A percentile compares a stretch with the other conserved stretches of the same genome.
These are phyloP conservation scores for Mallotus repandus DNA, from an alignment of 441 rosid genomes.

Conservation along the genomic window DNA sequence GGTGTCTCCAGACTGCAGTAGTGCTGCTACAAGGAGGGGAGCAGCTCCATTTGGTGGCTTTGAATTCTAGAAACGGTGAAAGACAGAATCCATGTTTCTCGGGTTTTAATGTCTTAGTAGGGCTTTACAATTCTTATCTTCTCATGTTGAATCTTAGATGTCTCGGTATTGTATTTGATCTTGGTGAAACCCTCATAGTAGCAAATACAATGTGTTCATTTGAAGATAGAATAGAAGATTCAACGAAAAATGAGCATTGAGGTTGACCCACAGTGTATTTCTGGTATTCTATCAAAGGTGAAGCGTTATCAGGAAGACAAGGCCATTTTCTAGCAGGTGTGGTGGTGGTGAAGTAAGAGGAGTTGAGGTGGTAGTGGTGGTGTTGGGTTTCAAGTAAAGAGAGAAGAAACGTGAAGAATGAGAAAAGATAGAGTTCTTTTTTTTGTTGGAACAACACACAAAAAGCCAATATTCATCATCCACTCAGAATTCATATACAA, in stretches of 20 bases:
- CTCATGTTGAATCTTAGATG: slow-evolving; percentile 90
- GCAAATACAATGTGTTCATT: slow-evolving; percentile 95
- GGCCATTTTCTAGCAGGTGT: slow-evolving; percentile 76
- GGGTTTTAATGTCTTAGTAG: slow-evolving; percentile 71
- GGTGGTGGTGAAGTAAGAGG: too few relatives aligned
- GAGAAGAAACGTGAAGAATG: too few relatives aligned
- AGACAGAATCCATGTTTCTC: slow-evolving; percentile 74
- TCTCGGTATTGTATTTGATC: slow-evolving; percentile 94
- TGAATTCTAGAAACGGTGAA: slow-evolving; percentile 57
- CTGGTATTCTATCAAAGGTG: slow-evolving; percentile 74
- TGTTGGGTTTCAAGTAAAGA: too few relatives aligned
- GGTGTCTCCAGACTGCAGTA: slow-evolving; percentile 76
- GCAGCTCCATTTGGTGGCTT: slow-evolving; percentile 96
- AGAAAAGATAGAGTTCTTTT: too few relatives aligned
- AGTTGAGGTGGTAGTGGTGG: too few relatives aligned
- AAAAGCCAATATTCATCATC: slow-evolving; percentile 7
- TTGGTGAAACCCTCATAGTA: slow-evolving; percentile 92
- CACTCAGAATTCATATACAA: slow-evolving; percentile 6
- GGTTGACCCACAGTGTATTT: slow-evolving; percentile 67
- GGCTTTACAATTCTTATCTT: slow-evolving; percentile 76
- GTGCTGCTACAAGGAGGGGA: slow-evolving; percentile 59
- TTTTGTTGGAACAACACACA: background rate
- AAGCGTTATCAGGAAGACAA: slow-evolving; percentile 94
- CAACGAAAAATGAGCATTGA: slow-evolving; percentile 70
- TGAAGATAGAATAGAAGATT: slow-evolving; percentile 82